phyloP scores from a whole-genome alignment of 805 yeast genomes.

The Pichia californica region DNA sequence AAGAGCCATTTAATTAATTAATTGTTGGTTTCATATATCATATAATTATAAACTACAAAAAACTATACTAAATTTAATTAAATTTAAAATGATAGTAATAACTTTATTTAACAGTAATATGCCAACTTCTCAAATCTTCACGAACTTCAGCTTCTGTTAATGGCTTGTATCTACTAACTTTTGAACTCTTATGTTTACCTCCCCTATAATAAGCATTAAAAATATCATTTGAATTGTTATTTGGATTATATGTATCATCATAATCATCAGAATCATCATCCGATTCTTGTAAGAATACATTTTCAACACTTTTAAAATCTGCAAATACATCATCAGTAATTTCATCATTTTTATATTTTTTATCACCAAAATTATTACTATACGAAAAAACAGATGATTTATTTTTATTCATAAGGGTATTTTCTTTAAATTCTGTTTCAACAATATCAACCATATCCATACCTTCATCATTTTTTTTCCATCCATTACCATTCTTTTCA shows the following conservation, averaged over 20 bases:
- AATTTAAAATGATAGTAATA: too few relatives aligned
- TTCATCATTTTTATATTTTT: not conserved
- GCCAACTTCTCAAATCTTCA: constrained; percentile 38
- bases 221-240: not conserved
- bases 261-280: not conserved
- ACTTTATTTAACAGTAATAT: constrained; percentile 6
- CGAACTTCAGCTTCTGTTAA: constrained; percentile 28
- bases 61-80: too few relatives aligned
- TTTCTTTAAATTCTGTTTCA: constrained; percentile 16
- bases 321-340: constrained; percentile 7
- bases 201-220: constrained; percentile 1
- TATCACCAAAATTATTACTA: not conserved
- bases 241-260: not conserved
- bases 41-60: too few relatives aligned
- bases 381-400: not conserved
- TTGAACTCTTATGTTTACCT: constrained; percentile 1
- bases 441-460: constrained; percentile 33
- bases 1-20: constrained; percentile 16
- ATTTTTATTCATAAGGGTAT: not conserved
- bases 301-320: constrained; percentile 5
- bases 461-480: constrained; percentile 47
- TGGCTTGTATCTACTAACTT: constrained; percentile 16
- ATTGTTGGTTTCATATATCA: too few relatives aligned
- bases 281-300: not conserved
- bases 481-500: constrained; percentile 58